These are phyloP conservation scores for Aureobasidium pullulans DNA, from an alignment of 2,329 filamentous ascomycete genomes.

Conservation along the genomic window DNA sequence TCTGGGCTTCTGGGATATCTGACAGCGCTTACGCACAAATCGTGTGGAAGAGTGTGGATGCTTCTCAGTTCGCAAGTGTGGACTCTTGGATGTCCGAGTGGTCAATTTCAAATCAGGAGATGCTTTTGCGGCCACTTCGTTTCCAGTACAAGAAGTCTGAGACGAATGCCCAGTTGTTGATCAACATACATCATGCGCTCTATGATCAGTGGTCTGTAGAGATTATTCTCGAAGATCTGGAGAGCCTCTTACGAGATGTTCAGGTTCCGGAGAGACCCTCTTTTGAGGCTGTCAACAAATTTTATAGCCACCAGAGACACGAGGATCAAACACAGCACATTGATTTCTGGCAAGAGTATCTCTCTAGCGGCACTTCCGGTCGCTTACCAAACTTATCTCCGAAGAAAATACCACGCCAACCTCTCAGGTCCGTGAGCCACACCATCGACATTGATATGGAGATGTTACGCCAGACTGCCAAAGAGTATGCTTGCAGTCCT, in stretches of 20 bases:
- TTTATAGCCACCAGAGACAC: slow-evolving; percentile 20
- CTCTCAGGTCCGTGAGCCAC: background rate
- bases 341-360: slow-evolving; percentile 63
- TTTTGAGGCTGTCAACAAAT: slow-evolving; percentile 49
- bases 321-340: slow-evolving; percentile 33
- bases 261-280: slow-evolving; percentile 41
- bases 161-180: slow-evolving; percentile 28
- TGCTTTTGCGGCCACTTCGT: slow-evolving; percentile 52
- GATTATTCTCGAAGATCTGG: slow-evolving; percentile 65
- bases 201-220: slow-evolving; percentile 89
- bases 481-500: slow-evolving; percentile 44
- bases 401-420: slow-evolving; percentile 16
- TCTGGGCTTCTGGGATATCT: slow-evolving; percentile 44
- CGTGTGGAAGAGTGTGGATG: slow-evolving; percentile 49
- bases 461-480: background rate
- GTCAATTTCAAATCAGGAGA: slow-evolving; percentile 22
- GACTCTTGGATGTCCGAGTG: slow-evolving; percentile 18
- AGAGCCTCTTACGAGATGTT: slow-evolving; percentile 38
- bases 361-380: slow-evolving; percentile 50
- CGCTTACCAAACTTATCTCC: slow-evolving; percentile 54
- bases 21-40: slow-evolving; percentile 53
- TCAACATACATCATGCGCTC: slow-evolving; percentile 71
- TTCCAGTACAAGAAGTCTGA: slow-evolving; percentile 45
- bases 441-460: background rate
- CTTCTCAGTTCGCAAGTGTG: slow-evolving; percentile 24